Base-by-base conservation (phyloP, 2,329 filamentous ascomycete species). In the Lachnellula subtilissima region DNA sequence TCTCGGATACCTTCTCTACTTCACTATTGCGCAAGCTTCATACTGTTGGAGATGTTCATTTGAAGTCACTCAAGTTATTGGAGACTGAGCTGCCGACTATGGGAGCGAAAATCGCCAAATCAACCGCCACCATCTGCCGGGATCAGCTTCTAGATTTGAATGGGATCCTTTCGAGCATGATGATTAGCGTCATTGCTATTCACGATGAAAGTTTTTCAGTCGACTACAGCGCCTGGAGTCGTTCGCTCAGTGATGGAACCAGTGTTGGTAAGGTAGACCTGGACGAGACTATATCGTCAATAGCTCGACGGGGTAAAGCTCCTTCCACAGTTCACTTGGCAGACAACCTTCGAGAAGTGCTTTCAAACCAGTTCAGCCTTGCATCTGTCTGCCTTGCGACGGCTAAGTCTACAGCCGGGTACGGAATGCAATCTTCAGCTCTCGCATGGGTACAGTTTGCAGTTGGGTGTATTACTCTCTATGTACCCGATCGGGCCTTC, bases 401-500 rank as follows among this genome's bases (percentile, higher is more conserved):
- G 35, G 66, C 68, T 17, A 61, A 58, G 23, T 62, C 69, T 46
- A 43, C 65, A 4, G 54, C 65, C 19, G 57, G 64, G 5, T 54
- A 62, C n/a, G 53, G 65, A 9, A 66, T 70, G 39, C 64, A 62
- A 51, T 69, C 72, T 50, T 73, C 78, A 19, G 79, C 83, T 19
- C 72, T 87, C 22, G 86, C 88, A 5, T 94, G 92, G 84, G 78
- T 91, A 28, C 79, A 87, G 50, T 85, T 96, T 58, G 87, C 89
- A 1, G 73, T 92, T 19, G 86, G 86, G 15, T 83, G 87, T 40
- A 77, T 97, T 48, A 82, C 82, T 59, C 78, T 97, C 2, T 97
- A 93, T 67, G 85, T 97, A 2, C 92, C 95, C 0, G 87, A 96
- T 70, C 86, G 87, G 62, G 81, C 88, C 3, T 94, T 93, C 65